Conservation (phyloP, 106 monocot species). For the Dendrobium officinale region DNA sequence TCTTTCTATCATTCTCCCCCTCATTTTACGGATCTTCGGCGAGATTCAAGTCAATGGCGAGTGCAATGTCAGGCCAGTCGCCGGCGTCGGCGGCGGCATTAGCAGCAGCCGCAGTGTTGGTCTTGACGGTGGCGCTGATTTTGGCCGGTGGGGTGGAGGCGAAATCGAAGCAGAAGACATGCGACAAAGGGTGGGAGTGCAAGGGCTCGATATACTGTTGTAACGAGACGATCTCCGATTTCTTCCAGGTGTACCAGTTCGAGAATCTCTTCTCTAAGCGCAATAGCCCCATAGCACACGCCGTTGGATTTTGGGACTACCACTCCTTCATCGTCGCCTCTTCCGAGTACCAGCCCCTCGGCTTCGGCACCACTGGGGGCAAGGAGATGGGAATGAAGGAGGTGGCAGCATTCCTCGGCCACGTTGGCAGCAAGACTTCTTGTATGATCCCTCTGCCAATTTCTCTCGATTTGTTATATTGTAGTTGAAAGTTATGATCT, state of each 20-base stretch:
- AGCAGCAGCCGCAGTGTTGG: background rate
- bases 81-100: background rate
- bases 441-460: constrained; percentile 27
- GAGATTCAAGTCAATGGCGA: constrained; percentile 4
- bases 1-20: background rate
- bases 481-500: background rate
- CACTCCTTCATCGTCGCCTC: constrained; percentile 89
- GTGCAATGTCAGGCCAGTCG: background rate
- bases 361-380: constrained; percentile 88
- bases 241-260: constrained; percentile 89
- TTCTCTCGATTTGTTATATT: background rate
- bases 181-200: constrained; percentile 97
- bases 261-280: constrained; percentile 91
- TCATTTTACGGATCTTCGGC: background rate
- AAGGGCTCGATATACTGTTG: constrained; percentile 69
- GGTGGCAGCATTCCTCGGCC: constrained; percentile 86
- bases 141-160: background rate
- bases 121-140: background rate
- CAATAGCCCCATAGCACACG: constrained; percentile 74
- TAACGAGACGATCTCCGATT: constrained; percentile 78
- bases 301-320: constrained; percentile 87
- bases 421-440: constrained; percentile 85
- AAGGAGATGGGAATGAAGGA: constrained; percentile 77
- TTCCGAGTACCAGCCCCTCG: constrained; percentile 66
- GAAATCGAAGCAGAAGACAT: constrained; percentile 63